Percentiles rank a stretch among this genome's conserved stretches.
Conservation (phyloP, 306 rosid genomes). For the Casuarina equisetifolia region DNA sequence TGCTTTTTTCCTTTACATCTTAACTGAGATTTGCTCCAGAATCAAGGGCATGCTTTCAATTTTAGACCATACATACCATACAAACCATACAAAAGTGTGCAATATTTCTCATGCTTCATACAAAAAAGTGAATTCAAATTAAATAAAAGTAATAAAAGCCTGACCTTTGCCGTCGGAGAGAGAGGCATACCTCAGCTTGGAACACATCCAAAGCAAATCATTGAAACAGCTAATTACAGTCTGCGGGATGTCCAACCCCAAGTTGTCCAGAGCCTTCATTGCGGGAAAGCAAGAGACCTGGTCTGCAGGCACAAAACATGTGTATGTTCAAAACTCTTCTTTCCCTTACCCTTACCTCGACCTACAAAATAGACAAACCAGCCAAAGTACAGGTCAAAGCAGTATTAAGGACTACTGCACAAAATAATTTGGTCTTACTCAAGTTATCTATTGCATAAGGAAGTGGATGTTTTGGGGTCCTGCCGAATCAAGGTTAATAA, state of each 20-base stretch:
- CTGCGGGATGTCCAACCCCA: constrained; percentile 93
- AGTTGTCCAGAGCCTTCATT: constrained; percentile 83
- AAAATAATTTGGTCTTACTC: too few relatives aligned
- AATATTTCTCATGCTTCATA: constrained; percentile 15
- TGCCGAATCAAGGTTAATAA: not conserved
- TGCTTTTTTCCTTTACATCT: too few relatives aligned
- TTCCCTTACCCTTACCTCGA: constrained; percentile 85
- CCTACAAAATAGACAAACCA: constrained; percentile 48
- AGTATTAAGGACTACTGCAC: constrained; percentile 6
- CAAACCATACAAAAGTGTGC: not conserved
- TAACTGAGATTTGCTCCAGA: too few relatives aligned
- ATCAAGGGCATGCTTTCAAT: not conserved
- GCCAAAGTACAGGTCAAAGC: constrained; percentile 8
- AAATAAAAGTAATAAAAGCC: not conserved
- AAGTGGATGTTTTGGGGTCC: not conserved
- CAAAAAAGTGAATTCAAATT: not conserved
- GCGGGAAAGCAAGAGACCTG: constrained; percentile 88
- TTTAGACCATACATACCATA: not conserved
- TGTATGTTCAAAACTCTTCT: constrained; percentile 95
- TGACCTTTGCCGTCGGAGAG: constrained; percentile 17
- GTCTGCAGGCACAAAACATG: constrained; percentile 89
- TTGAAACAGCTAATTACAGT: constrained; percentile 98
- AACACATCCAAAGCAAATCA: constrained; percentile 92
- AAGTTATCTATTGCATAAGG: not conserved
- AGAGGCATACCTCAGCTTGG: constrained; percentile 79